Conservation (phyloP, 2,329 filamentous ascomycete species). For the Macrophomina pseudophaseolina region DNA sequence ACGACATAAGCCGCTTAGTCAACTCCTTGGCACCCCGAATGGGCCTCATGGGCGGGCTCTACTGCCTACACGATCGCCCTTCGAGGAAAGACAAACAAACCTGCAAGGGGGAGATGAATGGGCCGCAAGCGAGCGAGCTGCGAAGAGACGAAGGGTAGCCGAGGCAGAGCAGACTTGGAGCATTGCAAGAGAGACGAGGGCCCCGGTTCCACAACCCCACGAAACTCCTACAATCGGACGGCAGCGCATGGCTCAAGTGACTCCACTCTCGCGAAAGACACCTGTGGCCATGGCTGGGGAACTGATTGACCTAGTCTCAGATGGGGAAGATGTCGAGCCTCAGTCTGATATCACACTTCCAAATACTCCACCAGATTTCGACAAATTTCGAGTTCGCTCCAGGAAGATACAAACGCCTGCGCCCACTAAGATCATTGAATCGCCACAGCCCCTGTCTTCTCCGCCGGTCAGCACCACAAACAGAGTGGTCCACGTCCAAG, state of each 20-base stretch:
- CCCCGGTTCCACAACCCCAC: conserved; percentile 13
- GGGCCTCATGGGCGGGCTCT: conserved; percentile 67
- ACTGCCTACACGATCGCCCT: conserved; percentile 66
- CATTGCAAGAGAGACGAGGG: conserved; percentile 29
- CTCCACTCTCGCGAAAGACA: neutral
- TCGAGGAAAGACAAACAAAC: conserved; percentile 56
- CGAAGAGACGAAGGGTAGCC: conserved; percentile 47
- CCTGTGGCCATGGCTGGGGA: neutral
- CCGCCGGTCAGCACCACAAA: conserved; percentile 46
- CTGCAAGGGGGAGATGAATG: conserved; percentile 35
- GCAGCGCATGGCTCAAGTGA: neutral
- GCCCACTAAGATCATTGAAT: conserved; percentile 35
- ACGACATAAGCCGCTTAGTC: conserved; percentile 64
- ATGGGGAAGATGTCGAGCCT: conserved; percentile 5
- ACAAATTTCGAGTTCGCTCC: neutral
- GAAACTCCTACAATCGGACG: neutral
- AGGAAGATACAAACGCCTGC: neutral
- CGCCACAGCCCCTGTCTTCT: conserved; percentile 38
- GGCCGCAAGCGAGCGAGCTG: conserved; percentile 38
- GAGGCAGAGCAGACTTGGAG: conserved; percentile 30
- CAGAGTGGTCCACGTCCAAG: conserved; percentile 41
- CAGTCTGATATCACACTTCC: conserved; percentile 24
- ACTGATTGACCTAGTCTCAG: conserved; percentile 22
- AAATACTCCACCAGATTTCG: conserved; percentile 11
- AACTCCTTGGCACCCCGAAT: conserved; percentile 68